Evolutionary conservation across 257 asterid species (phyloP), one percentile per base, ranked within the genome.

Genomic region (Jacaranda copaia): DNA sequence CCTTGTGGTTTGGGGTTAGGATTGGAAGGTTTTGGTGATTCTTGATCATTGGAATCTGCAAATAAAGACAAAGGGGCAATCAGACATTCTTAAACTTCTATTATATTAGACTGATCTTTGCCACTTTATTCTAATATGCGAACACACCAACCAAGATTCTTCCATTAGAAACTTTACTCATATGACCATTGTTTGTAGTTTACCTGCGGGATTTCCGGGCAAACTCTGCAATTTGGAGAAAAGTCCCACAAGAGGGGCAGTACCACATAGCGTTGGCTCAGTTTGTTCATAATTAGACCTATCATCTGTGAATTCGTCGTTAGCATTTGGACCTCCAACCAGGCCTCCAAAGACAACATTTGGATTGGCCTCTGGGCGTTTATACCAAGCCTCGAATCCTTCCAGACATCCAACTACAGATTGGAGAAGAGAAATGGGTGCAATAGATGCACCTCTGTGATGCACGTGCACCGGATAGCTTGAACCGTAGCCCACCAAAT

Each of bases 221-320:
- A 81, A 63, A 4, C 79, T 65, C 45, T 87, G 88, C 81, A 89
- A 52, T 72, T 80, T 89, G 85, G 84, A 79, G 76, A 89, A 82
- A n/a, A 89, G 83, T 8, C 90, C 92, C n/a, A 84, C 18, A 16
- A 89, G 85, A 76, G 94, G 94, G 77, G 90, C 94, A 35, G 88
- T 72, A 38, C 88, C 92, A 19, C 90, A 81, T 12, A 84, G 20
- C 0, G 88, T 89, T n/a, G 94, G 92, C 74, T 89, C 94, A 20
- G 89, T 84, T 77, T 87, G 92, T 52, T 87, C 90, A 20, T 89
- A 89, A 61, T 85, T 83, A 6, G 92, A 87, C 53, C 92, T 83
- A 59, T 87, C 92, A 65, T 89, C 89, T 32, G 57, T 10, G 73
- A 82, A 89, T 35, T 76, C 89, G 18, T 89, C 94, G 1, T 72